phyloP scores from a whole-genome alignment of 192 early-diverging fungal genomes.

The Cetraspora pellucida region DNA sequence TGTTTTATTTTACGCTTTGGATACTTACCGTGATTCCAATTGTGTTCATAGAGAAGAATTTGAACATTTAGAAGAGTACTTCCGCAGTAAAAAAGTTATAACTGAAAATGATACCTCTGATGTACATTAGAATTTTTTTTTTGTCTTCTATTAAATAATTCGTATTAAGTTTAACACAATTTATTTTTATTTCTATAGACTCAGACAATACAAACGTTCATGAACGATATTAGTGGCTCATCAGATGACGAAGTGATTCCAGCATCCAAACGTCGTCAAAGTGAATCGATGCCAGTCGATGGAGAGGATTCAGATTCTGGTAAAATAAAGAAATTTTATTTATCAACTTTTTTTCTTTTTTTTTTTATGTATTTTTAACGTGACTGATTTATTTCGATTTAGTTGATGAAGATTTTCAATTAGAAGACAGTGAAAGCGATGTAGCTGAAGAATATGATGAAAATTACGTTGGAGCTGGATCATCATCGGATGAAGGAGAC shows the following conservation, averaged over 20 bases:
- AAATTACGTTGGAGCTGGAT: slow-evolving; percentile 35
- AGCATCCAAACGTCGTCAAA: too few relatives aligned
- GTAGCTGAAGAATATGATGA: slow-evolving; percentile 80
- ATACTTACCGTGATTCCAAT: background rate
- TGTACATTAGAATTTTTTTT: slow-evolving; percentile 21
- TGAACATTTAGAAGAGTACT: slow-evolving; percentile 75
- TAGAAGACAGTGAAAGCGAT: slow-evolving; percentile 68
- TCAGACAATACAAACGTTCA: slow-evolving; percentile 40
- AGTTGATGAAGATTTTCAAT: slow-evolving; percentile 90
- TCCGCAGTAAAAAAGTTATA: slow-evolving; percentile 81
- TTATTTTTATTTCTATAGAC: slow-evolving; percentile 20
- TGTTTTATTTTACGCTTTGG: background rate
- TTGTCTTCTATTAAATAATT: background rate
- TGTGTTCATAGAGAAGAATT: slow-evolving; percentile 77
- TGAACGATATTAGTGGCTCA: too few relatives aligned
- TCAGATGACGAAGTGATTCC: too few relatives aligned
- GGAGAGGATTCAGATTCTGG: slow-evolving; percentile 62
- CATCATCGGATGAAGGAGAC: background rate
- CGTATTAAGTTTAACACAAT: background rate
- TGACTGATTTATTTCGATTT: slow-evolving; percentile 12
- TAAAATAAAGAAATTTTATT: slow-evolving; percentile 38
- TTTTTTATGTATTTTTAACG: background rate
- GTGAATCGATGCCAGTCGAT: background rate
- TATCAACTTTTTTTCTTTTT: slow-evolving; percentile 8
- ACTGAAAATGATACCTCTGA: slow-evolving; percentile 58